phyloP scores from a whole-genome alignment of 768 basidiomycete species.

The Boletus barrowsii region DNA sequence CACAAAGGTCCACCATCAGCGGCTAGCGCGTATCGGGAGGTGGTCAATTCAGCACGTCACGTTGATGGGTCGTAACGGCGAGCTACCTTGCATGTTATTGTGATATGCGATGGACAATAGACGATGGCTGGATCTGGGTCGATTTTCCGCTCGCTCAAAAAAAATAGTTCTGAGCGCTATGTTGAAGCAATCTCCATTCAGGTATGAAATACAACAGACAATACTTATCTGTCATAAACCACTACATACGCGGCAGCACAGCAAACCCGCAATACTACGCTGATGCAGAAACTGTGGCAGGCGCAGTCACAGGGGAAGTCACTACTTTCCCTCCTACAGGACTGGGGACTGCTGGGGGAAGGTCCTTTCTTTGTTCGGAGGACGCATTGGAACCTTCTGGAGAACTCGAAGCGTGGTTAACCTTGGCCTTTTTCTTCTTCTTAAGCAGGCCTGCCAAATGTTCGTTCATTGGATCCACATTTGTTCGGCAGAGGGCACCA shows the following conservation, averaged over 20 bases:
- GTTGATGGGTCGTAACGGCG: no score
- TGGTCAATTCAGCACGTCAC: no score
- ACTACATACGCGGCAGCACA: not conserved
- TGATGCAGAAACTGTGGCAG: conserved; percentile 15
- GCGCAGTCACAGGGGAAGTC: not conserved
- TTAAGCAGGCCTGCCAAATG: conserved; percentile 60
- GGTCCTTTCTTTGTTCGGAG: conserved; percentile 1
- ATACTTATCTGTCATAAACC: not conserved
- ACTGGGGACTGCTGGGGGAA: not conserved
- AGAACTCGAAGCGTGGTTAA: conserved; percentile 18
- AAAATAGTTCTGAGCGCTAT: no score
- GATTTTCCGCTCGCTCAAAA: no score
- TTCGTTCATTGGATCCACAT: conserved; percentile 12
- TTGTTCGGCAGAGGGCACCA: conserved; percentile 17
- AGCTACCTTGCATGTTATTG: no score
- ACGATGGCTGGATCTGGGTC: no score
- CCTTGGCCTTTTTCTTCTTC: conserved; percentile 72
- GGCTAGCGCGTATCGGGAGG: no score
- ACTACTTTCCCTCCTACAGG: not conserved
- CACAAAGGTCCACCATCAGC: no score
- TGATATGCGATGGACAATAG: no score
- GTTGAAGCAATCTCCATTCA: no score
- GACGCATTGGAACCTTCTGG: conserved; percentile 23
- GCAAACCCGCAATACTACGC: conserved; percentile 10
- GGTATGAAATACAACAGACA: not conserved